Evolutionary conservation across 2,329 filamentous ascomycete species (phyloP), one percentile per base, ranked within the genome.

Genomic region (Blumeria hordei): DNA sequence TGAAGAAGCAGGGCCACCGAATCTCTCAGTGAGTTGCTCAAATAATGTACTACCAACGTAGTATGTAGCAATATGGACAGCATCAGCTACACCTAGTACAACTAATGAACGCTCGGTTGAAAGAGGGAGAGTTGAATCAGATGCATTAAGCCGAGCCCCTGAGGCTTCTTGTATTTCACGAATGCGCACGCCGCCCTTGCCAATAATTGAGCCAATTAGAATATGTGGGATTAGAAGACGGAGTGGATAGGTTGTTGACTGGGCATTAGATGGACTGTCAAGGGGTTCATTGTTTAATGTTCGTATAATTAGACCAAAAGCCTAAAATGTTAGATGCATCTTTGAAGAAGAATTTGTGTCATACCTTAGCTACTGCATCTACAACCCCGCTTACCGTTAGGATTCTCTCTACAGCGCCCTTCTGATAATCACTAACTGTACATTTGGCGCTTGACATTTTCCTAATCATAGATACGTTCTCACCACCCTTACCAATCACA

Each of bases 161-260:
- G 92, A 98, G 18, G 88, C 88, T 67, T 98, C 92, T 69, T 98
- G 92, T 59, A 98, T 98, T 71, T 98, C 92, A 60, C 92, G 87
- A 67, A 98, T 98, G 60, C 92, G 83, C 57, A 88, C 85, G 61
- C 92, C 92, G 59, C 84, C 87, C 73, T 98, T 98, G 64, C 92
- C 92, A 68, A 98, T 98, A 69, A 98, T 96, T 58, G 90, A 95
- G 54, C 92, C 92, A 64, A 98, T 98, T 56, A 98, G 77, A 63
- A 98, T 92, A 66, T 96, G 92, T 16, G 92, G 92, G 62, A 98
- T 87, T 55, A 98, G 79, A 53, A 98, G 80, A 62, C 92, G 88
- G 55, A 98, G 81, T 58, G 92, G 92, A 64, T 98, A 98, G 1
- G 90, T 94, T 76, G 95, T 96, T 58, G 90, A 96, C 61, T 93